Evolutionary conservation across 768 basidiomycete genomes (phyloP), one percentile per base, ranked within the genome.

Genomic region (Termitomyces sp.): DNA sequence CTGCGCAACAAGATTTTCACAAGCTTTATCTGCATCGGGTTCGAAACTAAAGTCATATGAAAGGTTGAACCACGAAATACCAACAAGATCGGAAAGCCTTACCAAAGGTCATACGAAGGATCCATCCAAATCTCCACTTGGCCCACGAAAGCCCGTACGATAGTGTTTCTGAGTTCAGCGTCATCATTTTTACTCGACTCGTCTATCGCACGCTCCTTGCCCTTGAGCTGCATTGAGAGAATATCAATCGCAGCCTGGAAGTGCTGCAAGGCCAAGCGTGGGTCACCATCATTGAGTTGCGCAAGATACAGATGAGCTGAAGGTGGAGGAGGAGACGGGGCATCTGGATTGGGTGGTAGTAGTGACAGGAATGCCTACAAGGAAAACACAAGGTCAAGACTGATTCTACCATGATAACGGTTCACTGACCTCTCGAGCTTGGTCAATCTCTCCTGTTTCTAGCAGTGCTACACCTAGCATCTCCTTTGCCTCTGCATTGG

Each of bases 91-190:
- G 57, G 4, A 18, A 22, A 34, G 33, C 68, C 84, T 51, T 65
- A 89, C 94, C 94, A 95, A 50, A 96, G 77, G 78, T 95, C 93
- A 63, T 88, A 87, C 2, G 82, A 80, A 32, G 89, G 89, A 65
- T 95, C 91, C 93, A 97, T 96, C 94, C 94, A 97, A 16, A 95
- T 90, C 69, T 96, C 95, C 26, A 95, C 88, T 81, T 95, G 94
- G 8, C 89, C 89, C 32, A 94, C 80, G 22, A 95, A 79, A 8
- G 91, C 92, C 40, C 88, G 79, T 12, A 94, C 86, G 56, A 88
- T 85, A 66, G 85, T 91, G 33, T 72, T 80, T 66, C 78, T 86
- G 48, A 86, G 69, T 63, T 91, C 87, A 3, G 76, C 68, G 57
- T 89, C 85, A 61, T 83, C 83, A 51, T 71, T 77, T 57, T 68